phyloP scores from a whole-genome alignment of 2,329 filamentous ascomycete species.

The Colletotrichum sp. region DNA sequence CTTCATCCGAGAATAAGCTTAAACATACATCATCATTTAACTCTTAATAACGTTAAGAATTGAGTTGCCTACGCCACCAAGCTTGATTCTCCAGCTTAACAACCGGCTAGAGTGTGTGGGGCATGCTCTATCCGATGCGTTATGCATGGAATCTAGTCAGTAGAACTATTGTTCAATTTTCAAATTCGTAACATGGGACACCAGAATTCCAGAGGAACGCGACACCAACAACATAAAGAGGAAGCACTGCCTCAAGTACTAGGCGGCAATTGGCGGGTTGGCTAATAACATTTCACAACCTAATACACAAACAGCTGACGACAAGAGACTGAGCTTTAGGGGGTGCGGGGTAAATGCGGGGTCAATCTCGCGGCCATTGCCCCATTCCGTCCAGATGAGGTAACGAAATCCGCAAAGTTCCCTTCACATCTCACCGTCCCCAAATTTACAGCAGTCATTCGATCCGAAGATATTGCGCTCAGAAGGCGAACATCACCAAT shows the following conservation, averaged over 20 bases:
- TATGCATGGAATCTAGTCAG: not conserved
- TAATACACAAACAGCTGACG: not conserved
- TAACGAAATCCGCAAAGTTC: not conserved
- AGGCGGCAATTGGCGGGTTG: not conserved
- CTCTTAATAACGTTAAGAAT: not conserved
- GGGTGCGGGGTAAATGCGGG: not conserved
- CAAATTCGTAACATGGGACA: not conserved
- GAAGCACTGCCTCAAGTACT: not conserved
- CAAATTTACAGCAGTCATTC: not conserved
- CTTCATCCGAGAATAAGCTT: not conserved
- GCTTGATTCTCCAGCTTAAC: not conserved
- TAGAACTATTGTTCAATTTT: not conserved
- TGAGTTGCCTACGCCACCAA: not conserved
- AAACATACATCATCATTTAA: not conserved
- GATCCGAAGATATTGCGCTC: not conserved
- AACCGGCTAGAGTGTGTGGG: not conserved
- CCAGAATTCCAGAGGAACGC: not conserved
- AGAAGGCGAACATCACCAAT: not conserved
- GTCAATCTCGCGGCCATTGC: not conserved
- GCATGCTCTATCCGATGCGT: not conserved
- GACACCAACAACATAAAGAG: not conserved
- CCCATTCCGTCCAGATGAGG: not conserved
- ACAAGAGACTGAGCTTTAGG: not conserved
- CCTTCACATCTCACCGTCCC: not conserved
- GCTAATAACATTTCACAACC: not conserved